A percentile compares a stretch with the other conserved stretches of the same genome.
phyloP scores from a whole-genome alignment of 192 early-diverging fungal genomes.

The Cladochytrium replicatum region DNA sequence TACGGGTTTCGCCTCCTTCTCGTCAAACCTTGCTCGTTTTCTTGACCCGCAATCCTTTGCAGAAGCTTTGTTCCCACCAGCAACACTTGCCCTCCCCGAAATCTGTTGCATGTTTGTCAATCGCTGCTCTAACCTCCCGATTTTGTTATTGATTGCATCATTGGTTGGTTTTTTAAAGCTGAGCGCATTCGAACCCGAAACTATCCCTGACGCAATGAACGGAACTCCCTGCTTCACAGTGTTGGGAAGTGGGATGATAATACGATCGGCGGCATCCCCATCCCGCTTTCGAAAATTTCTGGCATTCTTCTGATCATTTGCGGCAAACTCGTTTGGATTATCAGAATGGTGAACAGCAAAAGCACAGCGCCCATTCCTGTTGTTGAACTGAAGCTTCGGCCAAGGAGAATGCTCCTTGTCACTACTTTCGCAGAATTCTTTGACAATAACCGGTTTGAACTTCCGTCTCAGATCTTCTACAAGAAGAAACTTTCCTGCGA shows the following conservation, averaged over 20 bases:
- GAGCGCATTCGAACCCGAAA: slow-evolving; percentile 12
- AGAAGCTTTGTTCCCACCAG: neutral
- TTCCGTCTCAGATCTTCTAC: slow-evolving; percentile 9
- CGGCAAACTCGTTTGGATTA: neutral
- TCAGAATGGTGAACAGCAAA: neutral
- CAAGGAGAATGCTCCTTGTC: slow-evolving; percentile 9
- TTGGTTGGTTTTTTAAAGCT: neutral
- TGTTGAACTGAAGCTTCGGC: slow-evolving; percentile 9
- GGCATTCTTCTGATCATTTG: neutral
- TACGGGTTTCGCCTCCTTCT: too few species aligned
- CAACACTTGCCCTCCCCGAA: neutral
- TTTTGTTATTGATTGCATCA: neutral
- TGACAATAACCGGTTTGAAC: slow-evolving; percentile 10
- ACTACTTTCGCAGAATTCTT: slow-evolving; percentile 13
- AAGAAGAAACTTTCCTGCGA: slow-evolving; percentile 9
- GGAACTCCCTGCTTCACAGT: too few species aligned
- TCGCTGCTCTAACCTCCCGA: neutral
- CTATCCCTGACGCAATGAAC: slow-evolving; percentile 16
- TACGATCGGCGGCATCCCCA: neutral
- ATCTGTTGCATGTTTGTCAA: neutral
- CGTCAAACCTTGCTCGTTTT: too few species aligned
- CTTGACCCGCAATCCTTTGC: too few species aligned
- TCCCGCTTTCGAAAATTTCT: neutral
- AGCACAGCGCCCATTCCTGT: slow-evolving; percentile 11
- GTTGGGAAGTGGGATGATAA: neutral